These are phyloP conservation scores for Picea sitchensis DNA, from an alignment of 75 land plant species.

Conservation along the genomic window DNA sequence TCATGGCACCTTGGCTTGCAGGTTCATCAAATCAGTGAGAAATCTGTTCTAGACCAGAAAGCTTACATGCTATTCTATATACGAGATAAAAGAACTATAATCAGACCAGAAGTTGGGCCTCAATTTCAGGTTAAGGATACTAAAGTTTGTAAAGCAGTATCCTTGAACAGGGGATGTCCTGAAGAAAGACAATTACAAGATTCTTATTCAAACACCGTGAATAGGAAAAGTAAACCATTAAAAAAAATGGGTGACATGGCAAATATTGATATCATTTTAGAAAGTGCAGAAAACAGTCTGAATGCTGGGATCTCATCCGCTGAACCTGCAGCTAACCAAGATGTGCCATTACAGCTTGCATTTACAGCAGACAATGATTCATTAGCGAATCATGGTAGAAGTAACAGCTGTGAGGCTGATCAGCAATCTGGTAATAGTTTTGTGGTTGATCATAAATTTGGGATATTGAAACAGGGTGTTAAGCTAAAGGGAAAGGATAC, in stretches of 20 bases:
- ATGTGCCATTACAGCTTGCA: neutral
- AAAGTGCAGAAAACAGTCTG: neutral
- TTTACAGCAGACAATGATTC: neutral
- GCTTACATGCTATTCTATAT: slow-evolving; percentile 94
- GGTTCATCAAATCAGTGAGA: slow-evolving; percentile 84
- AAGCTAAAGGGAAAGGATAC: neutral
- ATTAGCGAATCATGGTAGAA: neutral
- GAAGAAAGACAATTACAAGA: neutral
- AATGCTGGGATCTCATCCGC: neutral
- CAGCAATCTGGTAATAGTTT: neutral
- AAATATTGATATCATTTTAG: neutral
- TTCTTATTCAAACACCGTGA: neutral
- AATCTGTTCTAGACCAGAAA: slow-evolving; percentile 70
- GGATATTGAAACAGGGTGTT: neutral
- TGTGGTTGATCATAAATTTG: too few relatives aligned
- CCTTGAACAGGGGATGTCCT: neutral
- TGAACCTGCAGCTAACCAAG: neutral
- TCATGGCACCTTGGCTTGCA: slow-evolving; percentile 16
- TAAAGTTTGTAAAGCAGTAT: neutral
- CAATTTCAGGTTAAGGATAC: neutral
- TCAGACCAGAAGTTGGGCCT: neutral
- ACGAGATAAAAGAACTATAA: slow-evolving; percentile 31
- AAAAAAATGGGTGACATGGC: neutral
- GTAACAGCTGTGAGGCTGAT: neutral
- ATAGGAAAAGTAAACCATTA: neutral